phyloP scores from a whole-genome alignment of 2,329 filamentous ascomycete species.

The Alternaria conjuncta region DNA sequence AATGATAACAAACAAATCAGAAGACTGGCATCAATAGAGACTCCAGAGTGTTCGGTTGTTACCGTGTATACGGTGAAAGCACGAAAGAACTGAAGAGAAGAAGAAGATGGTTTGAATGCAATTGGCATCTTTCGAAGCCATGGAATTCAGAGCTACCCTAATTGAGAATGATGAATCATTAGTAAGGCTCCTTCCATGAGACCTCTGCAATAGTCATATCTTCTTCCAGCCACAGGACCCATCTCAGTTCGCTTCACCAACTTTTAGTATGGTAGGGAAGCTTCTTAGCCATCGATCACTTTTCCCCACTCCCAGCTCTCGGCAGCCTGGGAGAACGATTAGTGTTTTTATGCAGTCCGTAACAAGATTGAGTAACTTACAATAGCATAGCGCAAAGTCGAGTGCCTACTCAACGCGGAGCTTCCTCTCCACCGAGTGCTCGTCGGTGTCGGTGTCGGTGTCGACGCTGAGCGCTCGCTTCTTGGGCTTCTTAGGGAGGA shows the following conservation, averaged over 20 bases:
- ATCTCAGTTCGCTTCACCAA: not conserved
- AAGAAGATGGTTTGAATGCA: not conserved
- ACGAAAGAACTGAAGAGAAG: not conserved
- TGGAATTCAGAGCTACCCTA: no score
- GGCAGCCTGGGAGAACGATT: no score
- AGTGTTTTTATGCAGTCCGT: no score
- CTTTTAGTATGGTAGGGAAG: accelerated
- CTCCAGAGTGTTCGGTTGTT: not conserved
- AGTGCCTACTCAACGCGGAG: not conserved
- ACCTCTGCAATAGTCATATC: not conserved
- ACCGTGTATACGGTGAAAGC: no score
- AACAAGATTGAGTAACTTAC: not conserved
- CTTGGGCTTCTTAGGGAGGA: not conserved
- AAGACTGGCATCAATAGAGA: not conserved
- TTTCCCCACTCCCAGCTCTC: not conserved
- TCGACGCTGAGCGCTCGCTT: not conserved
- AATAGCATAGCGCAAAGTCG: not conserved
- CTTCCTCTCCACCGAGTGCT: not conserved
- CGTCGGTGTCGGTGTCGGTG: not conserved
- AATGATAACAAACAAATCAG: not conserved
- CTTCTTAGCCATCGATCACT: not conserved
- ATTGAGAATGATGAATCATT: no score
- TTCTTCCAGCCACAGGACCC: no score
- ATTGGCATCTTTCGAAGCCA: no score
- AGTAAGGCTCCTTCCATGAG: not conserved